Percentiles rank a stretch among this genome's conserved stretches.
phyloP scores from a whole-genome alignment of 2,329 filamentous ascomycete genomes.

The Cucurbitaria berberidis region DNA sequence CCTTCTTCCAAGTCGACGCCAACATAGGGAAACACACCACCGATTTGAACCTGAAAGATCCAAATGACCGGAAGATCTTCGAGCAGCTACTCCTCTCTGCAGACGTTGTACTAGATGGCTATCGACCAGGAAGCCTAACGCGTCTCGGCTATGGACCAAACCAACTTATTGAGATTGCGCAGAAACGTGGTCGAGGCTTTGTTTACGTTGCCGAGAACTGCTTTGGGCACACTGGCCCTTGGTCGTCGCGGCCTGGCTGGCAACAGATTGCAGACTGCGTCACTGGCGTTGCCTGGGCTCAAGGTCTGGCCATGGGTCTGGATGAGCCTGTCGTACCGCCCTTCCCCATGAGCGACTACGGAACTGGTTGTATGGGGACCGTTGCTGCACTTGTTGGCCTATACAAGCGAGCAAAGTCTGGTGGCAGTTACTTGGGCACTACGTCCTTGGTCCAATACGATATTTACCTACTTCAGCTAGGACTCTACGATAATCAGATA shows the following conservation, averaged over 20 bases:
- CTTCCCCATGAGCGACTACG: constrained; percentile 67
- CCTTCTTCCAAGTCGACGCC: constrained; percentile 74
- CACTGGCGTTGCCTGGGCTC: constrained; percentile 66
- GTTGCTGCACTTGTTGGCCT: constrained; percentile 70
- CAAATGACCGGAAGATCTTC: constrained; percentile 61
- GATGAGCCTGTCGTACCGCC: constrained; percentile 70
- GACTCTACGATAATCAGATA: constrained; percentile 61
- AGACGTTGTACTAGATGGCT: constrained; percentile 73
- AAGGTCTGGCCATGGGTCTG: constrained; percentile 66
- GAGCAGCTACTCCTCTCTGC: constrained; percentile 65
- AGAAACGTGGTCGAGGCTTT: constrained; percentile 64
- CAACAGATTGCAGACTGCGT: constrained; percentile 74
- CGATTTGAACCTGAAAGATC: constrained; percentile 66
- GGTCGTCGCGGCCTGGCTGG: constrained; percentile 70
- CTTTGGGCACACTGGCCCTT: constrained; percentile 70
- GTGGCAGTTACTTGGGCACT: constrained; percentile 71
- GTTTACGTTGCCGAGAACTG: constrained; percentile 75
- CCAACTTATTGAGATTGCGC: constrained; percentile 60
- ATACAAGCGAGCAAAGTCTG: constrained; percentile 65
- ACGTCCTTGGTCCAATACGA: constrained; percentile 73
- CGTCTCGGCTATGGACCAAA: constrained; percentile 67
- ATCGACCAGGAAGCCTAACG: constrained; percentile 69
- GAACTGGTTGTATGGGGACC: constrained; percentile 74
- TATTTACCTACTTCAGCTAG: constrained; percentile 67
- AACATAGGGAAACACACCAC: constrained; percentile 74